Evolutionary conservation across 768 basidiomycete genomes (phyloP), one percentile per base, ranked within the genome.

Genomic region (Mycena sanguinolenta): DNA sequence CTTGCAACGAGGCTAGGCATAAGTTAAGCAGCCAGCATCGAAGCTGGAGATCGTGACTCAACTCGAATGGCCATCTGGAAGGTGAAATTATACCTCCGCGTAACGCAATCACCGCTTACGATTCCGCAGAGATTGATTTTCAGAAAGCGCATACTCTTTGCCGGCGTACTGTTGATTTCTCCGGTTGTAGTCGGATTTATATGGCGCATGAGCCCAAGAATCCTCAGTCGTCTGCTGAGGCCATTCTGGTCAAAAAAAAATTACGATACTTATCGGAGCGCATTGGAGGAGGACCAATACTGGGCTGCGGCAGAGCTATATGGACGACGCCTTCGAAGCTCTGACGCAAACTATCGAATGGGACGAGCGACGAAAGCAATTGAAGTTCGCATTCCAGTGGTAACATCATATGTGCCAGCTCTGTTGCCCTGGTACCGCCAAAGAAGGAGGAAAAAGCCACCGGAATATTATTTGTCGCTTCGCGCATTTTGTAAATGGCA

Each of bases 401-500:
- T 83, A 25, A 73, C 73, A 7, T 82, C 78, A 17, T 82, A 83
- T 62, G 74, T 78, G 9, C 82, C 83, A 4, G 79, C 82, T 3
- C 71, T 87, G 10, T 80, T 85, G 13, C 85, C 85, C 1, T 60
- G 39, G 32, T 85, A 85, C 69, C 81, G 85, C 12, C 59, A 28
- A n/a, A 28, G 36, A 9, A 13, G 58, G 12, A 73, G 76, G 25
- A 59, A 66, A 23, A 77, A 77, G 21, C 71, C 67, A 5, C 71
- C 27, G 19, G 79, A 77, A 46, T 76, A 78, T 50, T 65, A 75
- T 28, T 68, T 86, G 38, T 78, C 84, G 2, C 75, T 81, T 13
- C 78, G 69, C 50, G 75, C 75, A 13, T 82, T 83, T 68, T 84
- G 82, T 65, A 86, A 86, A 71, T 86, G 85, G 86, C 84, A 87